Conservation (phyloP, 495 filamentous ascomycete species). For the Amniculicola lignicola region DNA sequence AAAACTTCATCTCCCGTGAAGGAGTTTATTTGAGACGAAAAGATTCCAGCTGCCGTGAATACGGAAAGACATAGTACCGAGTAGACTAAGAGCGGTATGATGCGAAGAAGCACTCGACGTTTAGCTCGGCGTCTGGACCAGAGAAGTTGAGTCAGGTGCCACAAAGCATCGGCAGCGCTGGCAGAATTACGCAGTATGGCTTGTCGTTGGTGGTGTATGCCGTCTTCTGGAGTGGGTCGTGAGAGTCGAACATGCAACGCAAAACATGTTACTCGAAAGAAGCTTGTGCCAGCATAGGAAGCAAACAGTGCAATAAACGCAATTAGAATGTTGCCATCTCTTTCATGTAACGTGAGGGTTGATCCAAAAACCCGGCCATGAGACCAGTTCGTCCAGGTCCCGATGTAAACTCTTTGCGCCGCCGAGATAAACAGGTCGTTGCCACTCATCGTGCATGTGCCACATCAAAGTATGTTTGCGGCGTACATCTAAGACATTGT, state of each 20-base stretch:
- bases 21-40: not conserved
- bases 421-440: no score
- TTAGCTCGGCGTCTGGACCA: not conserved
- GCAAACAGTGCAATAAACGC: conserved; percentile 11
- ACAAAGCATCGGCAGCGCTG: not conserved
- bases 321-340: conserved; percentile 3
- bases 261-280: not conserved
- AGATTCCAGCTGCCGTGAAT: not conserved
- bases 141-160: not conserved
- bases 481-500: no score
- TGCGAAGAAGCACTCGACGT: not conserved
- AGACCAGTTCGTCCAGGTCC: conserved; percentile 5
- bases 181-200: conserved; percentile 1
- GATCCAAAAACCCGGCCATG: conserved; percentile 1
- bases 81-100: not conserved
- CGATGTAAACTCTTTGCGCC: not conserved
- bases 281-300: not conserved
- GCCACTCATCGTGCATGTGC: no score
- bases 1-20: not conserved
- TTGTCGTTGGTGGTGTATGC: conserved; percentile 9
- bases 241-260: not conserved
- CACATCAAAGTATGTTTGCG: no score
- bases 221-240: not conserved
- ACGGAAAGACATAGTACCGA: not conserved
- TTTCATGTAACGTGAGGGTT: not conserved